A percentile compares a stretch with the other conserved stretches of the same genome.
phyloP scores from a whole-genome alignment of 2,329 filamentous ascomycete species.

The Gnomoniopsis sp. region DNA sequence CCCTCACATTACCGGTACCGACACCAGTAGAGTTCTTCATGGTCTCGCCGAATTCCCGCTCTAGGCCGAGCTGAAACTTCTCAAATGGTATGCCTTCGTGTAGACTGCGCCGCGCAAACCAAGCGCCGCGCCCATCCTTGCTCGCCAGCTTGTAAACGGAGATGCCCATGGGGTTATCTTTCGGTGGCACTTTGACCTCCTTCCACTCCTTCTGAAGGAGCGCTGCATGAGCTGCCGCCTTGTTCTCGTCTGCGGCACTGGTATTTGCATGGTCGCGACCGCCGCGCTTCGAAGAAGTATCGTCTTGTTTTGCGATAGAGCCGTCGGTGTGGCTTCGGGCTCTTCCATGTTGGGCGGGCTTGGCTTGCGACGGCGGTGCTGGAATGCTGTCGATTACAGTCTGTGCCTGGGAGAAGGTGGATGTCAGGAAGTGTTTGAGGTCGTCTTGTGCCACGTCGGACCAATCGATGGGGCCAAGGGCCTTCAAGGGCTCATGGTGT shows the following conservation, averaged over 20 bases:
- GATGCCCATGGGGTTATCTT: constrained; percentile 73
- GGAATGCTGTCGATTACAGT: constrained; percentile 76
- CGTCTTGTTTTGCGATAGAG: constrained; percentile 48
- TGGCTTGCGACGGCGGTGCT: constrained; percentile 43
- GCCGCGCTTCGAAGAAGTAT: constrained; percentile 45
- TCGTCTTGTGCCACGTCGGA: constrained; percentile 39
- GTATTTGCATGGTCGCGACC: constrained; percentile 34
- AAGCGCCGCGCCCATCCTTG: constrained; percentile 79
- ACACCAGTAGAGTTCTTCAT: constrained; percentile 54
- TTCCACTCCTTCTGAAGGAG: constrained; percentile 83
- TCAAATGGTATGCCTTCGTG: constrained; percentile 76
- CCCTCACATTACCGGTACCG: constrained; percentile 73
- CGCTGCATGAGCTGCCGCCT: constrained; percentile 23
- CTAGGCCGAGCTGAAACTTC: constrained; percentile 73
- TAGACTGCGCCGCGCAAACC: constrained; percentile 84
- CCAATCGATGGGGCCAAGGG: constrained; percentile 55
- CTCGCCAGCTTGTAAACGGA: constrained; percentile 75
- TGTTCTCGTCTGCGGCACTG: background rate
- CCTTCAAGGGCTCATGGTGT: constrained; percentile 57
- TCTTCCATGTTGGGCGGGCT: constrained; percentile 48
- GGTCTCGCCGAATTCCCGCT: constrained; percentile 76
- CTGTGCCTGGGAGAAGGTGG: constrained; percentile 65
- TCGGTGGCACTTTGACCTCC: constrained; percentile 67
- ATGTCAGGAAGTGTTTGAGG: constrained; percentile 50
- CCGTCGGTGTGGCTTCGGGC: constrained; percentile 49